phyloP scores from a whole-genome alignment of 345 rosid genomes.

The Linum usitatissimum region DNA sequence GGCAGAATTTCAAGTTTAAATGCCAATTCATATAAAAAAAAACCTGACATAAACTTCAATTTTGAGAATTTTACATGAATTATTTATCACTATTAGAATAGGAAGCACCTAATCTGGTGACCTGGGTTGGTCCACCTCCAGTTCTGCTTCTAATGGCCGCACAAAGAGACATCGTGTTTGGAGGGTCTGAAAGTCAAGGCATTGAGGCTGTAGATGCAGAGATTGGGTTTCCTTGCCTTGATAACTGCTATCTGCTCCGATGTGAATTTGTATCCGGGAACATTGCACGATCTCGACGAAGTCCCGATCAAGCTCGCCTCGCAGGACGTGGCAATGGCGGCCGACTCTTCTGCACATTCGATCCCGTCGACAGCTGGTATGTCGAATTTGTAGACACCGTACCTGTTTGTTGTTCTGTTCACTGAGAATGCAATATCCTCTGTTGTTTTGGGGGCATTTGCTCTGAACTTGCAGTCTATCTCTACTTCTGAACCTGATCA shows the following conservation, averaged over 20 bases:
- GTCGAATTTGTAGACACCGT: slow-evolving; percentile 62
- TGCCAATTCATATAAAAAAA: no score
- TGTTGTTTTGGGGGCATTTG: slow-evolving; percentile 46
- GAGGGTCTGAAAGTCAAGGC: slow-evolving; percentile 61
- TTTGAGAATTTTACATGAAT: no score
- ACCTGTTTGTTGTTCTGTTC: slow-evolving; percentile 54
- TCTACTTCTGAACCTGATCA: slow-evolving; percentile 58
- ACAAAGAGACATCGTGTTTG: slow-evolving; percentile 42
- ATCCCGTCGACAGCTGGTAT: slow-evolving; percentile 71
- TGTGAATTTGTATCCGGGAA: slow-evolving; percentile 43
- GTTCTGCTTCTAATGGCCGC: slow-evolving; percentile 19
- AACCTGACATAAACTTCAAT: no score
- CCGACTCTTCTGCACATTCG: slow-evolving; percentile 53
- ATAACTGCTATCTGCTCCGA: slow-evolving; percentile 46
- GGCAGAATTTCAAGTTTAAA: no score
- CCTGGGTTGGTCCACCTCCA: no score
- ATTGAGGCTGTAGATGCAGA: slow-evolving; percentile 73
- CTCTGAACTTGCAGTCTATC: slow-evolving; percentile 61
- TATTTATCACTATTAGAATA: no score
- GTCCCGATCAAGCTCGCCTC: slow-evolving; percentile 40
- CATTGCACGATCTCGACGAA: slow-evolving; percentile 32
- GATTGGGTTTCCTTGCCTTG: slow-evolving; percentile 63
- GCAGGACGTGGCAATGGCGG: slow-evolving; percentile 46
- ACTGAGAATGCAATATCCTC: slow-evolving; percentile 64
- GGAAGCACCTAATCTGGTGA: no score